Conservation (phyloP, 192 early-diverging fungal genomes). For the Backusella psychrophila region DNA sequence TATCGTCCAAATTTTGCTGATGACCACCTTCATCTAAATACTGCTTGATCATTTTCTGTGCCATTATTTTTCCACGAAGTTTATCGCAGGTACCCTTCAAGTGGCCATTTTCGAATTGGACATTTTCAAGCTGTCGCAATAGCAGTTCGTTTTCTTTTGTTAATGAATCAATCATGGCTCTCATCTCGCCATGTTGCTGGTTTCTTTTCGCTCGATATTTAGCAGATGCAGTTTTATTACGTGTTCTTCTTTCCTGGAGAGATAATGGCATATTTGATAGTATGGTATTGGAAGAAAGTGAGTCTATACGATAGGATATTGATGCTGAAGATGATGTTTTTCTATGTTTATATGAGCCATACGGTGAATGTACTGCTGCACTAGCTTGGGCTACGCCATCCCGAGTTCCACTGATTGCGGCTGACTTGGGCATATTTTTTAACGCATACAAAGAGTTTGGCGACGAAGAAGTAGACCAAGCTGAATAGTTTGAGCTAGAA, state of each 20-base stretch:
- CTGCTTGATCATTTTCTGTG: conserved; percentile 51
- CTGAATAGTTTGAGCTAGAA: neutral
- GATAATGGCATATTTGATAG: conserved; percentile 34
- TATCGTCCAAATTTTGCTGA: neutral
- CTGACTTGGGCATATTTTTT: neutral
- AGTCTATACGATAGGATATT: neutral
- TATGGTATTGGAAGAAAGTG: neutral
- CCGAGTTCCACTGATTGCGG: neutral
- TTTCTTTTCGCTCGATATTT: conserved; percentile 62
- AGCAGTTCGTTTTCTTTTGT: conserved; percentile 47
- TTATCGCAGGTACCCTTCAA: conserved; percentile 46
- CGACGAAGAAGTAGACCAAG: conserved; percentile 3
- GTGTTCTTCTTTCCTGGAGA: conserved; percentile 46
- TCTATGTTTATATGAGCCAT: neutral
- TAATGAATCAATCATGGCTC: conserved; percentile 35
- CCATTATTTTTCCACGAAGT: conserved; percentile 46
- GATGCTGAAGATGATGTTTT: neutral
- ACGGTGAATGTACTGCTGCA: neutral
- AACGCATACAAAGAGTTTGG: neutral
- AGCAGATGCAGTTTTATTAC: conserved; percentile 59
- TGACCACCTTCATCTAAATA: conserved; percentile 13
- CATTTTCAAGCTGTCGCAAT: conserved; percentile 43
- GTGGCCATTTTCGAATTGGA: conserved; percentile 38
- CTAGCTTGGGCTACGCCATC: neutral
- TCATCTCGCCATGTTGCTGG: conserved; percentile 53